phyloP scores from a whole-genome alignment of 768 basidiomycete species.

The Tylopilus balloui region DNA sequence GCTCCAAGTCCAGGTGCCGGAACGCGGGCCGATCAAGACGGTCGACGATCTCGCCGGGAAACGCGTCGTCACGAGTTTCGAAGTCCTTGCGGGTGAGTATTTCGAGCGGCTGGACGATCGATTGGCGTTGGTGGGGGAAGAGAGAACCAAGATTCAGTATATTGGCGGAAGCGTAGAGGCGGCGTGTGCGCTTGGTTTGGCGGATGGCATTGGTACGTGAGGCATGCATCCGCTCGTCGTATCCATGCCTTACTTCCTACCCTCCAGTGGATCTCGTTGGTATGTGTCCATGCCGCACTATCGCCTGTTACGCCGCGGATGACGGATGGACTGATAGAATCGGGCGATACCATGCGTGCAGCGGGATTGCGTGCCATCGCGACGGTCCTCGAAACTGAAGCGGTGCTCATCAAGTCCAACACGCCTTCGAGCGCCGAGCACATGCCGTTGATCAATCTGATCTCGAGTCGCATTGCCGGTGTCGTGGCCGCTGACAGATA shows the following conservation, averaged over 20 bases:
- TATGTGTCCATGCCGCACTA: slow-evolving; percentile 50
- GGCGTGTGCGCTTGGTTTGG: slow-evolving; percentile 91
- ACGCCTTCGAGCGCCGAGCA: slow-evolving; percentile 59
- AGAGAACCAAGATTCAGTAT: slow-evolving; percentile 83
- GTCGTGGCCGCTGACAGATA: slow-evolving; percentile 86
- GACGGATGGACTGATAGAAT: slow-evolving; percentile 54
- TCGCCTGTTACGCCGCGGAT: not conserved
- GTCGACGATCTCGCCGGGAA: slow-evolving; percentile 84
- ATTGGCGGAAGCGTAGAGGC: slow-evolving; percentile 98
- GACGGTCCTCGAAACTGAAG: slow-evolving; percentile 81
- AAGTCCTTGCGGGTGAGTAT: slow-evolving; percentile 76
- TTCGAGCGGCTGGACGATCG: slow-evolving; percentile 64
- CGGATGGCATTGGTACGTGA: slow-evolving; percentile 88
- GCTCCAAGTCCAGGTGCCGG: slow-evolving; percentile 88
- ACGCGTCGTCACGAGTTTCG: slow-evolving; percentile 92
- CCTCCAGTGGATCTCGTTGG: slow-evolving; percentile 75
- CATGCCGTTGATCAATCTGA: slow-evolving; percentile 63
- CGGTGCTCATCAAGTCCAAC: slow-evolving; percentile 85
- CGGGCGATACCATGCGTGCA: slow-evolving; percentile 99
- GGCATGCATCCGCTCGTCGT: no score
- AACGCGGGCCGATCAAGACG: slow-evolving; percentile 58
- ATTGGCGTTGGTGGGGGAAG: slow-evolving; percentile 46
- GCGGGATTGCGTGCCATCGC: slow-evolving; percentile 92
- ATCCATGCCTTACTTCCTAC: not conserved
- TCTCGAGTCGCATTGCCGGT: slow-evolving; percentile 86